Percentiles rank a stretch among this genome's conserved stretches.
Conservation (phyloP, 345 rosid species). For the Eucalyptus virginea region DNA sequence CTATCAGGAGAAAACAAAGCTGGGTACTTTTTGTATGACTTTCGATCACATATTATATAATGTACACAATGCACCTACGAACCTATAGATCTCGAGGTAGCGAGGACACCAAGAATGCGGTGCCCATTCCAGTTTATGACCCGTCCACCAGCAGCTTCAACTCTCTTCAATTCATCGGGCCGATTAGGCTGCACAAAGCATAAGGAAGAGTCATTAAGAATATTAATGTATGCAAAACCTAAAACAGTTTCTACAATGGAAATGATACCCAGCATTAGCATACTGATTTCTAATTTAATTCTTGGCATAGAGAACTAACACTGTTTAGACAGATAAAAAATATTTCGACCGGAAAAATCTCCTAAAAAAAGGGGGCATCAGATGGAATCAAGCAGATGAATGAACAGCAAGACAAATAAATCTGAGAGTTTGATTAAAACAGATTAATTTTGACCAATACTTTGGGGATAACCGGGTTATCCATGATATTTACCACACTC, state of each 20-base stretch:
- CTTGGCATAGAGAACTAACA: background rate
- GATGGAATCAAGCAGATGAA: background rate
- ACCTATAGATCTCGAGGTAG: constrained; percentile 73
- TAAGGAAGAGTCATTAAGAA: background rate
- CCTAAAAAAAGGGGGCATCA: background rate
- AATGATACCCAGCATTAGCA: background rate
- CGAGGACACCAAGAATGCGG: constrained; percentile 52
- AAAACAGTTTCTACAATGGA: background rate
- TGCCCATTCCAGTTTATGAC: constrained; percentile 57
- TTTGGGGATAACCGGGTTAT: background rate
- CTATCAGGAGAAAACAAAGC: background rate
- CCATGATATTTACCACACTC: background rate
- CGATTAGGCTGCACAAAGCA: constrained; percentile 36
- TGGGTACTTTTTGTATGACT: background rate
- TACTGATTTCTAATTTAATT: background rate
- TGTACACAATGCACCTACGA: background rate
- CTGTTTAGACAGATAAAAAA: background rate
- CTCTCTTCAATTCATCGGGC: constrained; percentile 37
- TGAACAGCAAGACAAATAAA: background rate
- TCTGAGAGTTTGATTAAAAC: background rate
- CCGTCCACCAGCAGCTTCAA: constrained; percentile 56
- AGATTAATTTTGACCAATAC: background rate
- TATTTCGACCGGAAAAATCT: background rate
- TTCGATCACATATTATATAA: background rate
- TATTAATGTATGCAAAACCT: background rate